These are phyloP conservation scores for Leishmania major DNA, from an alignment of 208 protist genomes.

Conservation along the genomic window DNA sequence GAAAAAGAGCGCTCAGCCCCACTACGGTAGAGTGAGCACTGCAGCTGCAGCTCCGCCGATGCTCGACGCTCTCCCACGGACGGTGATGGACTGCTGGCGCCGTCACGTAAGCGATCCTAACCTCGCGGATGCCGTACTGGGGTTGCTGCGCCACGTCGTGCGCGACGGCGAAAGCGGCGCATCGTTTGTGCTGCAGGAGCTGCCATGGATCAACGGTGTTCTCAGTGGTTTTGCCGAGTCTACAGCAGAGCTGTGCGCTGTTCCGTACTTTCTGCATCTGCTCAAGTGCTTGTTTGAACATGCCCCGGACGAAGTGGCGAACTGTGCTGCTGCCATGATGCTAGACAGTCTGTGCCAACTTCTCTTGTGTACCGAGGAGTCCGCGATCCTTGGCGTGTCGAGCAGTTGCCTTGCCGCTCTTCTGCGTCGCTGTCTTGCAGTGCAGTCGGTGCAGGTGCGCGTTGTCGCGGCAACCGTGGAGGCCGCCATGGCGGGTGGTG, in stretches of 20 bases:
- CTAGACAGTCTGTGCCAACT: slow-evolving; percentile 46
- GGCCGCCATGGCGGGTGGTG: slow-evolving; percentile 2
- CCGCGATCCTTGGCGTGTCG: slow-evolving; percentile 44
- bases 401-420: slow-evolving; percentile 54
- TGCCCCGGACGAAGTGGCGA: slow-evolving; percentile 26
- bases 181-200: slow-evolving; percentile 26
- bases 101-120: slow-evolving; percentile 67
- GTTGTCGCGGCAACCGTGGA: slow-evolving; percentile 23
- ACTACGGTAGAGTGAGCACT: not conserved
- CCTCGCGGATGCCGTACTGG: slow-evolving; percentile 52
- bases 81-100: slow-evolving; percentile 60
- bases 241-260: slow-evolving; percentile 32
- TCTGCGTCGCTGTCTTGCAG: slow-evolving; percentile 47
- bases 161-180: slow-evolving; percentile 5
- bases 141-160: slow-evolving; percentile 37
- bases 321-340: slow-evolving; percentile 25
- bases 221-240: slow-evolving; percentile 30
- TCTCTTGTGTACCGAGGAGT: slow-evolving; percentile 61
- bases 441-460: slow-evolving; percentile 31
- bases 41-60: not conserved
- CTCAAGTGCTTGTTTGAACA: slow-evolving; percentile 25
- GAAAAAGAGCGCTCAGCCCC: not conserved
- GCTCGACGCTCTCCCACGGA: slow-evolving; percentile 8
- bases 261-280: slow-evolving; percentile 31
- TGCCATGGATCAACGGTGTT: slow-evolving; percentile 32